A percentile compares a stretch with the other conserved stretches of the same genome.
These are phyloP conservation scores for Isoetes engelmannii DNA, from an alignment of 83 land plant species.

Conservation along the genomic window DNA sequence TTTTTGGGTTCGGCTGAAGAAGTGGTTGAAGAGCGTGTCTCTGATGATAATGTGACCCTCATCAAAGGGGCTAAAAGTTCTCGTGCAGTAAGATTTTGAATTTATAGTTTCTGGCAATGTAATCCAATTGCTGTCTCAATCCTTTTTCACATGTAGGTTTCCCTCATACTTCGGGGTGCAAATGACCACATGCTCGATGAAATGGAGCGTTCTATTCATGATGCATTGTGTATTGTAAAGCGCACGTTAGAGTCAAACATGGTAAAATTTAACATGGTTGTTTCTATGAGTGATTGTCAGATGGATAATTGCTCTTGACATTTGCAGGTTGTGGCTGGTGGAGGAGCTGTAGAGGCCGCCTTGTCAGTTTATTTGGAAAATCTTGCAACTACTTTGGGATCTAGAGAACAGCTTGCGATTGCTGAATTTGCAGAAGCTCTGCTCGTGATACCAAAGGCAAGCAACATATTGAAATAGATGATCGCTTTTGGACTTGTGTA, in stretches of 20 bases:
- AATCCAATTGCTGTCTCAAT: background rate
- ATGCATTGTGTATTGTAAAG: constrained; percentile 87
- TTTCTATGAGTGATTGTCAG: background rate
- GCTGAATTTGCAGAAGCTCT: constrained; percentile 97
- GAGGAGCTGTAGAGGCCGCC: constrained; percentile 98
- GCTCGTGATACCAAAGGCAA: constrained; percentile 84
- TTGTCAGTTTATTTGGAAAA: constrained; percentile 85
- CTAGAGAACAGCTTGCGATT: constrained; percentile 90
- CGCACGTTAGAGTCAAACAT: constrained; percentile 85
- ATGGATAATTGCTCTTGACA: background rate
- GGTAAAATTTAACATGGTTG: constrained; percentile 32
- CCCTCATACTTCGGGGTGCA: constrained; percentile 84
- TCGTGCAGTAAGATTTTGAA: constrained; percentile 61
- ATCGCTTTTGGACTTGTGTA: too few species aligned
- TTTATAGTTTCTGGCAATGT: background rate
- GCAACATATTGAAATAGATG: background rate
- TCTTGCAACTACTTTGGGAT: constrained; percentile 89
- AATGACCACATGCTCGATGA: constrained; percentile 97
- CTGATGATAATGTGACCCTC: constrained; percentile 87
- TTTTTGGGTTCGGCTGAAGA: constrained; percentile 87
- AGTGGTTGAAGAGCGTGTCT: constrained; percentile 85
- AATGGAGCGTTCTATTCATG: constrained; percentile 96
- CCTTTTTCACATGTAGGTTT: constrained; percentile 45
- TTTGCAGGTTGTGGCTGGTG: constrained; percentile 94
- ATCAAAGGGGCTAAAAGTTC: constrained; percentile 81